These are phyloP conservation scores for Irpex lacteus DNA, from an alignment of 1,284 basidiomycete species.

Conservation along the genomic window DNA sequence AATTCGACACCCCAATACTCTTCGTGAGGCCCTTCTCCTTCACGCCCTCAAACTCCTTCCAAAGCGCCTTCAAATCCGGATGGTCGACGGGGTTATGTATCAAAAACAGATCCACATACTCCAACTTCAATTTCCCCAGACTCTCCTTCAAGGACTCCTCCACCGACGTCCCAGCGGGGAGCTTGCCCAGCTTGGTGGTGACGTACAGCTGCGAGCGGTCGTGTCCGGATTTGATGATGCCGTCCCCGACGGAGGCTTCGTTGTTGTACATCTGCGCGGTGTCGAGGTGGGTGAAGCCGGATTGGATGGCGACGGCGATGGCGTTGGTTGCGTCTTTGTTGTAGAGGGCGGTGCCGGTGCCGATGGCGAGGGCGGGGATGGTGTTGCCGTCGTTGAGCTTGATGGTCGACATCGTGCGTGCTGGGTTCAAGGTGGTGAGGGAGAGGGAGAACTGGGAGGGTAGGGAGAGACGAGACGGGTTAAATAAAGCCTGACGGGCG, in stretches of 20 bases:
- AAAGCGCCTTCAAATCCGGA: slow-evolving; percentile 51
- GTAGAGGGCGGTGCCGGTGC: slow-evolving; percentile 64
- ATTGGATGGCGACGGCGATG: slow-evolving; percentile 52
- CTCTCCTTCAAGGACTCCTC: slow-evolving; percentile 51
- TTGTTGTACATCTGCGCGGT: slow-evolving; percentile 69
- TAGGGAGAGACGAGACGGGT: background rate
- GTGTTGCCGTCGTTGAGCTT: slow-evolving; percentile 56
- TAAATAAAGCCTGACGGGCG: background rate
- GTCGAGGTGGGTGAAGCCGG: slow-evolving; percentile 66
- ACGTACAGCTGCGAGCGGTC: slow-evolving; percentile 59
- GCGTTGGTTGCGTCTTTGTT: slow-evolving; percentile 47
- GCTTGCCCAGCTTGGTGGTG: slow-evolving; percentile 57
- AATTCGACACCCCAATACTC: slow-evolving; percentile 87
- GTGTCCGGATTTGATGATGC: slow-evolving; percentile 48
- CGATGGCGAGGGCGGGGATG: slow-evolving; percentile 67
- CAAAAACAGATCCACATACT: slow-evolving; percentile 78
- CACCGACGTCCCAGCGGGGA: slow-evolving; percentile 43
- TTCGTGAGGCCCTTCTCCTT: slow-evolving; percentile 67
- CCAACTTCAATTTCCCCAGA: slow-evolving; percentile 56
- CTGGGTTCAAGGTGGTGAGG: background rate
- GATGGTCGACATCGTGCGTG: slow-evolving; percentile 27
- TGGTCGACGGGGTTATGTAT: slow-evolving; percentile 61
- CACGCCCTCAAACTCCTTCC: slow-evolving; percentile 72
- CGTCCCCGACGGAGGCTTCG: slow-evolving; percentile 53
- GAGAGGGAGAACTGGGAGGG: background rate